phyloP scores from a whole-genome alignment of 2,329 filamentous ascomycete species.

The Ciborinia camelliae region DNA sequence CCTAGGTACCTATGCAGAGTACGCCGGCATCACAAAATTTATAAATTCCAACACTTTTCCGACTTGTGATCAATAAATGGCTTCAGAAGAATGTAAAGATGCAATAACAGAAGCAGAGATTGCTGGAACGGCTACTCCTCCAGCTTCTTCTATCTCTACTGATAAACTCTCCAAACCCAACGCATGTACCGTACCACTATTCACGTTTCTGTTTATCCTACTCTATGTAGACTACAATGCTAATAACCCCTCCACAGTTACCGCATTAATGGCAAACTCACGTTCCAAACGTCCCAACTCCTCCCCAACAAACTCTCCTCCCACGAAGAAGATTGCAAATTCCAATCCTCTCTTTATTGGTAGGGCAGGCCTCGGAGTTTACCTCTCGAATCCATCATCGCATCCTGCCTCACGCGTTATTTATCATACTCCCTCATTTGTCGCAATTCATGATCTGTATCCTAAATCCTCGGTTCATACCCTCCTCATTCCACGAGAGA shows the following conservation, averaged over 20 bases:
- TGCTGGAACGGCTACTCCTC: constrained; percentile 36
- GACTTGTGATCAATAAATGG: constrained; percentile 2
- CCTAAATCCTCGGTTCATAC: constrained; percentile 84
- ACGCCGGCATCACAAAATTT: too few relatives aligned
- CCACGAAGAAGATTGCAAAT: constrained; percentile 21
- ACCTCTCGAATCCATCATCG: constrained; percentile 60
- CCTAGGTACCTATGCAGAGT: too few relatives aligned
- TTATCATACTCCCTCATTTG: constrained; percentile 64
- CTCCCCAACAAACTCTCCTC: neutral
- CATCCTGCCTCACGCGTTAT: constrained; percentile 60
- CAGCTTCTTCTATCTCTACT: constrained; percentile 30
- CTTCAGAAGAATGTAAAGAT: constrained; percentile 35
- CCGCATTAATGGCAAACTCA: constrained; percentile 47
- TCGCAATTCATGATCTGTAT: constrained; percentile 77
- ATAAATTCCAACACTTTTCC: too few relatives aligned
- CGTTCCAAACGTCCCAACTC: constrained; percentile 4
- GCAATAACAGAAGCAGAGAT: constrained; percentile 45
- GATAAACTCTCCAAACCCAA: constrained; percentile 35
- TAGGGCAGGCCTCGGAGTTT: constrained; percentile 62
- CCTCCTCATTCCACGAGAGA: constrained; percentile 78
- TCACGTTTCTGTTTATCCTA: neutral
- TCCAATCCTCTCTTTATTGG: constrained; percentile 39
- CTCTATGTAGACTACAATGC: too few relatives aligned
- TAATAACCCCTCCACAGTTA: constrained; percentile 40
- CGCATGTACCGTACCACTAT: constrained; percentile 42